Percentiles rank a stretch among this genome's conserved stretches.
Evolutionary conservation across 2,329 filamentous ascomycete genomes (phyloP).

Genomic region (Colletotrichum nymphaeae): DNA sequence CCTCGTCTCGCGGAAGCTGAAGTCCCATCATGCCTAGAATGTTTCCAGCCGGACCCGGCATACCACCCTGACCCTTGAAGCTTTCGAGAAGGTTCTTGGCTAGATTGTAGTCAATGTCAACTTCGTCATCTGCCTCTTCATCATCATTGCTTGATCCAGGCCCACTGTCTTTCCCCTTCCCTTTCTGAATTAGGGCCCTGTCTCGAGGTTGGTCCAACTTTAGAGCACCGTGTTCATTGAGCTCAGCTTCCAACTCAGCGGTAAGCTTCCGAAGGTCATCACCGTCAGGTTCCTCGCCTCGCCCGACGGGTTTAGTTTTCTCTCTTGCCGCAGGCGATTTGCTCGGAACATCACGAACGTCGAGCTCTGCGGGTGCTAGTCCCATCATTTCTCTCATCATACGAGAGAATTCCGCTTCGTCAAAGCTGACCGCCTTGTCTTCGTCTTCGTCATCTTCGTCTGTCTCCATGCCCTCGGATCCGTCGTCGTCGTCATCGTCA

Average conservation of each 20-base stretch:
- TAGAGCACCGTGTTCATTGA: constrained; percentile 76
- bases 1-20: constrained; percentile 82
- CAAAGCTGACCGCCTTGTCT: constrained; percentile 81
- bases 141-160: constrained; percentile 48
- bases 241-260: constrained; percentile 77
- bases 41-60: constrained; percentile 88
- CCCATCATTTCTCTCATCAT: constrained; percentile 97
- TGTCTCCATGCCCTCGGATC: constrained; percentile 50
- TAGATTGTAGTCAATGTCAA: constrained; percentile 87
- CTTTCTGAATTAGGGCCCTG: constrained; percentile 41
- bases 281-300: constrained; percentile 55
- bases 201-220: constrained; percentile 57
- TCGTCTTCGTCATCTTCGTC: constrained; percentile 71
- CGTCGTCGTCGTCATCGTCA: constrained; percentile 58
- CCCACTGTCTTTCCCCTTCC: constrained; percentile 1
- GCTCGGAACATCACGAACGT: neutral
- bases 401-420: constrained; percentile 84
- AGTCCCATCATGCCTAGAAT: constrained; percentile 89
- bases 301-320: neutral
- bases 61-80: constrained; percentile 89
- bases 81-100: constrained; percentile 92
- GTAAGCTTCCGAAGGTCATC: constrained; percentile 74
- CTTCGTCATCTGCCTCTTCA: constrained; percentile 65
- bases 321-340: constrained; percentile 13
- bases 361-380: constrained; percentile 50